Conservation (phyloP, 208 protist genomes). For the Trypanosoma avium region DNA sequence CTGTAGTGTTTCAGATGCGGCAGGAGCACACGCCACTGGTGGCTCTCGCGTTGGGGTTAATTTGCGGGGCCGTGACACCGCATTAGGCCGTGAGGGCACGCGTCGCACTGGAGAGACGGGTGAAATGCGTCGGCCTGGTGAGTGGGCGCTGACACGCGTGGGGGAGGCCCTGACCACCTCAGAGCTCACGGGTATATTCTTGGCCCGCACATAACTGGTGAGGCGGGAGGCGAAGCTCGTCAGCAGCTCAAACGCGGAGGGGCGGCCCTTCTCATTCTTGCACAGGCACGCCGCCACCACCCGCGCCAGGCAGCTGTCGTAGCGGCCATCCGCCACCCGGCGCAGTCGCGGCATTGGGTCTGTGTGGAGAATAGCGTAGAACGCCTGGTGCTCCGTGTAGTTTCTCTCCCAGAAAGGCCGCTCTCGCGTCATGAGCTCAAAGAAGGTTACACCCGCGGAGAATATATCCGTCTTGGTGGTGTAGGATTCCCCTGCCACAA, state of each 20-base stretch:
- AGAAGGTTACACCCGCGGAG: conserved; percentile 87
- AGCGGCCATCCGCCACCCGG: conserved; percentile 18
- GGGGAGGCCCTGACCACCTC: conserved; percentile 13
- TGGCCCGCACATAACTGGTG: conserved; percentile 30
- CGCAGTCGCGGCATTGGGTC: conserved; percentile 64
- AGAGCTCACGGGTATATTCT: conserved; percentile 43
- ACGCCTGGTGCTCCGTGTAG: conserved; percentile 54
- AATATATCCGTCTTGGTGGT: conserved; percentile 93
- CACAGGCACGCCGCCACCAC: conserved; percentile 50
- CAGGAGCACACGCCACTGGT: not conserved
- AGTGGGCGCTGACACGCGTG: not conserved
- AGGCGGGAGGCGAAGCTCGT: conserved; percentile 40
- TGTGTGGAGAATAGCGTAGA: conserved; percentile 43
- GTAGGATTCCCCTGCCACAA: conserved; percentile 88
- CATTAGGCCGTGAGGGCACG: not conserved
- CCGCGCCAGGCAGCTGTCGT: conserved; percentile 40
- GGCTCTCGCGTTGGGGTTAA: conserved; percentile 1
- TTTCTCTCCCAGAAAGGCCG: conserved; percentile 63
- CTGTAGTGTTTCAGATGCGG: not conserved
- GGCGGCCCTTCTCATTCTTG: conserved; percentile 55
- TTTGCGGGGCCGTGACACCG: not conserved
- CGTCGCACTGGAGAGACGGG: conserved; percentile 20
- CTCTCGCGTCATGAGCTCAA: conserved; percentile 75
- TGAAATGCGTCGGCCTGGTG: conserved; percentile 11
- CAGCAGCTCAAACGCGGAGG: conserved; percentile 59